Evolutionary conservation across 2,329 filamentous ascomycete species (phyloP).

Genomic region (Xylariaceae sp.): DNA sequence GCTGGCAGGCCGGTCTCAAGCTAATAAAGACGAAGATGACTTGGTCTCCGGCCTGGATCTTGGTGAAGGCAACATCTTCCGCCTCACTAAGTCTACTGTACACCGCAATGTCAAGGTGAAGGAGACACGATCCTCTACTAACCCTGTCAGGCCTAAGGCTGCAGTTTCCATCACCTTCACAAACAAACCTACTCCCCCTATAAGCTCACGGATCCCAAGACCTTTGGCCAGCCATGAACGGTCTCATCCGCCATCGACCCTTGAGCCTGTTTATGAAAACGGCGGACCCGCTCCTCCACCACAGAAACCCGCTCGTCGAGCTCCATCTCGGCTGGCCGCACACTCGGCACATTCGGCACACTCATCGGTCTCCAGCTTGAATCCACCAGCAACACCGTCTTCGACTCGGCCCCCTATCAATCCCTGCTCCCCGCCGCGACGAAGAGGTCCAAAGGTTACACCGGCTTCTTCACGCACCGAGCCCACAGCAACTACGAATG

Average conservation of each 20-base stretch:
- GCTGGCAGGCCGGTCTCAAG: slow-evolving; percentile 25
- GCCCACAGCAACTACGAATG: slow-evolving; percentile 57
- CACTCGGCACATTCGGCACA: slow-evolving; percentile 66
- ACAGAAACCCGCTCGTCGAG: slow-evolving; percentile 50
- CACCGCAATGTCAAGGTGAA: slow-evolving; percentile 93
- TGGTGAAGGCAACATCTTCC: slow-evolving; percentile 75
- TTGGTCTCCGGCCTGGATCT: slow-evolving; percentile 84
- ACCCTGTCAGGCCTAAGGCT: slow-evolving; percentile 65
- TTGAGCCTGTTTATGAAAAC: slow-evolving; percentile 92
- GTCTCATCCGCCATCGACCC: slow-evolving; percentile 60
- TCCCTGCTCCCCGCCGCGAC: slow-evolving; percentile 54
- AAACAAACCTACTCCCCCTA: slow-evolving; percentile 56
- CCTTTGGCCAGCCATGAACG: slow-evolving; percentile 64
- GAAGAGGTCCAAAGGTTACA: slow-evolving; percentile 52
- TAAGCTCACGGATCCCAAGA: slow-evolving; percentile 70
- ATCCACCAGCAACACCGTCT: slow-evolving; percentile 55
- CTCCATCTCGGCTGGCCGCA: slow-evolving; percentile 58
- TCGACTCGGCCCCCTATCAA: slow-evolving; percentile 42
- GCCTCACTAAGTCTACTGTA: slow-evolving; percentile 72
- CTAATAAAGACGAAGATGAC: slow-evolving; percentile 59
- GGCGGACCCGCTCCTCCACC: slow-evolving; percentile 59
- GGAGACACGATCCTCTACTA: slow-evolving; percentile 60
- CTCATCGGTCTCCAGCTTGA: slow-evolving; percentile 60
- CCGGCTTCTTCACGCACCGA: slow-evolving; percentile 51
- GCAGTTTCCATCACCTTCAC: slow-evolving; percentile 88